phyloP scores from a whole-genome alignment of 495 filamentous ascomycete genomes.

The Tricharina praecox region DNA sequence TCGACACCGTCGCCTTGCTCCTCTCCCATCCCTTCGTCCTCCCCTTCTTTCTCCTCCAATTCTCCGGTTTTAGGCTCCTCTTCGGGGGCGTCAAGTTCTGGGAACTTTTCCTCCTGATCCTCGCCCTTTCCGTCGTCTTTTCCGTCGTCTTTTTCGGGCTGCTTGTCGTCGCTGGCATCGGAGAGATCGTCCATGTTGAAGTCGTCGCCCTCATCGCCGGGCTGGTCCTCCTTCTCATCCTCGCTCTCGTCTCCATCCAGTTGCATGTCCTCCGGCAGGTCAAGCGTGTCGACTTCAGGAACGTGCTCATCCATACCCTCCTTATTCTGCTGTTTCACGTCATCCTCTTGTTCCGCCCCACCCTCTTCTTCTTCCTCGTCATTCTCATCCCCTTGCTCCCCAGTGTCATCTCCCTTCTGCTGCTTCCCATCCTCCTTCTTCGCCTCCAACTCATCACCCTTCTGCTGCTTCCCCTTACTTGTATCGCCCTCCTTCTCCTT shows the following conservation, averaged over 20 bases:
- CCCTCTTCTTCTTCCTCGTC: conserved; percentile 41
- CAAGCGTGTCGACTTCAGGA: conserved; percentile 52
- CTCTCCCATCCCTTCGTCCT: conserved; percentile 26
- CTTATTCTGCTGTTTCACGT: conserved; percentile 41
- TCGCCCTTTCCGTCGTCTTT: conserved; percentile 42
- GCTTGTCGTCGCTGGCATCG: conserved; percentile 31
- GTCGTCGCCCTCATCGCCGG: conserved; percentile 48
- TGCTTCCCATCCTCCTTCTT: conserved; percentile 40
- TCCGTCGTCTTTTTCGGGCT: conserved; percentile 38
- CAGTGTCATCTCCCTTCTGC: conserved; percentile 32
- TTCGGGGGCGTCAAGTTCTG: conserved; percentile 16
- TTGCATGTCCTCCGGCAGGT: conserved; percentile 53
- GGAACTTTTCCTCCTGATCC: conserved; percentile 30
- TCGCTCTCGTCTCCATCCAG: conserved; percentile 49
- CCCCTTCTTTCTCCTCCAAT: conserved; percentile 18
- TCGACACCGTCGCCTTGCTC: conserved; percentile 32
- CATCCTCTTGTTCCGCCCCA: conserved; percentile 43
- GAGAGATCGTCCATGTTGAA: conserved; percentile 51
- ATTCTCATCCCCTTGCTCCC: conserved; percentile 35
- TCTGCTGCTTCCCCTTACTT: conserved; percentile 44
- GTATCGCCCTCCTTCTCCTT: conserved; percentile 73
- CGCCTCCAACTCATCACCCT: conserved; percentile 47
- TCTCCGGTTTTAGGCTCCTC: conserved; percentile 8
- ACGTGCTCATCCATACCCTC: conserved; percentile 53
- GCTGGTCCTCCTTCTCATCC: conserved; percentile 45